Evolutionary conservation across 306 rosid genomes (phyloP).

Genomic region (Rosa persica): DNA sequence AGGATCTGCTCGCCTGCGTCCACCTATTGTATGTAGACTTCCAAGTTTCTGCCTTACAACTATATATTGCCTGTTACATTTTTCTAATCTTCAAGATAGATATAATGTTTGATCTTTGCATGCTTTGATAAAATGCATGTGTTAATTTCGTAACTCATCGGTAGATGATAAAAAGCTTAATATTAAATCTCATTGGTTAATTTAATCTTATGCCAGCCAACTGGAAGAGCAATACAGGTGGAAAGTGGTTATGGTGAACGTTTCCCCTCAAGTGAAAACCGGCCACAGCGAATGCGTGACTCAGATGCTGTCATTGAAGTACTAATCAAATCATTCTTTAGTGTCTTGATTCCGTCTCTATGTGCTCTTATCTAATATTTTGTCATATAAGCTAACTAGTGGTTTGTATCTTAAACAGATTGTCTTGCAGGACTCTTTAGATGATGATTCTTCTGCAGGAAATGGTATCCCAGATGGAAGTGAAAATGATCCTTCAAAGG

Average conservation of each 20-base stretch:
- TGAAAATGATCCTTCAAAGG: constrained; percentile 53
- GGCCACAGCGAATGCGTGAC: constrained; percentile 93
- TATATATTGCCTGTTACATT: background rate
- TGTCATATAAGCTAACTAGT: constrained; percentile 25
- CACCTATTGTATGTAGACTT: constrained; percentile 64
- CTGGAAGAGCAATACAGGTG: constrained; percentile 99
- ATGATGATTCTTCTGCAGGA: constrained; percentile 79
- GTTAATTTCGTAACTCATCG: background rate
- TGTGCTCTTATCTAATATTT: constrained; percentile 18
- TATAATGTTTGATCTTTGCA: background rate
- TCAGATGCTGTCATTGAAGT: constrained; percentile 99
- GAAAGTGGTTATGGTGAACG: constrained; percentile 98
- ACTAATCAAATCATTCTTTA: constrained; percentile 32
- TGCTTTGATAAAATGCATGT: background rate
- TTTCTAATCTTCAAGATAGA: background rate
- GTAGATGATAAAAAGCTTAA: background rate
- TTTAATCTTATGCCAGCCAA: constrained; percentile 64
- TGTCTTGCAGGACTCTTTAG: constrained; percentile 83
- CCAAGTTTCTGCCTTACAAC: background rate
- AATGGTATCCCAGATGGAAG: constrained; percentile 46
- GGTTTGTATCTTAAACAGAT: constrained; percentile 55
- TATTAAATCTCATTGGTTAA: constrained; percentile 25
- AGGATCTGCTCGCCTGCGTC: constrained; percentile 68
- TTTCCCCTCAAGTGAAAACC: constrained; percentile 92
- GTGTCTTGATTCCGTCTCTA: background rate